Percentiles rank a stretch among this genome's conserved stretches.
These are phyloP conservation scores for Breynia disticha DNA, from an alignment of 441 rosid genomes.

Conservation along the genomic window DNA sequence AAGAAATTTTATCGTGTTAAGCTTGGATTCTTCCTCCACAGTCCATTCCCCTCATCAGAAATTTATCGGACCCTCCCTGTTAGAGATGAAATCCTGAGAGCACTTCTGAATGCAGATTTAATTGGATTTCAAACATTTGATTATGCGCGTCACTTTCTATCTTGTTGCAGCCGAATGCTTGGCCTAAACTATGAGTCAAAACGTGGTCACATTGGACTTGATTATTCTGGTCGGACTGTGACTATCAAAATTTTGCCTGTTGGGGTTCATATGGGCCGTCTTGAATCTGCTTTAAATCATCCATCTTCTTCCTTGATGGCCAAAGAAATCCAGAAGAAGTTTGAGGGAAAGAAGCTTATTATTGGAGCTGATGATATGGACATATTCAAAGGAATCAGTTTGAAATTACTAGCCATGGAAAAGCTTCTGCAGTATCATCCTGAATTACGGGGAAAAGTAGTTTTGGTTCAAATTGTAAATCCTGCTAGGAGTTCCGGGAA, in stretches of 20 bases:
- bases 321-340: slow-evolving; percentile 46
- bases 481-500: slow-evolving; percentile 77
- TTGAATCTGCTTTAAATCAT: slow-evolving; percentile 52
- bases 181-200: slow-evolving; percentile 69
- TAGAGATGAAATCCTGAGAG: slow-evolving; percentile 54
- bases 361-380: slow-evolving; percentile 78
- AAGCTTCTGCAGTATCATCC: slow-evolving; percentile 43
- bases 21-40: slow-evolving; percentile 76
- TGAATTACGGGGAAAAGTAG: slow-evolving; percentile 44
- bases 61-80: slow-evolving; percentile 65
- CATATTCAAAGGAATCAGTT: slow-evolving; percentile 72
- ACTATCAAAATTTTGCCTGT: slow-evolving; percentile 58
- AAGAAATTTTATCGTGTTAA: slow-evolving; percentile 48
- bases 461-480: slow-evolving; percentile 69
- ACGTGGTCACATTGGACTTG: slow-evolving; percentile 65
- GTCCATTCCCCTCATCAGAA: slow-evolving; percentile 77
- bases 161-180: slow-evolving; percentile 70
- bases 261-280: slow-evolving; percentile 59
- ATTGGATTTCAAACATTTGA: slow-evolving; percentile 77
- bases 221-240: slow-evolving; percentile 65
- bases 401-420: slow-evolving; percentile 62
- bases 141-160: slow-evolving; percentile 70
- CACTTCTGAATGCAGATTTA: slow-evolving; percentile 60
- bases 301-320: slow-evolving; percentile 44
- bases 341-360: slow-evolving; percentile 46